phyloP scores from a whole-genome alignment of 1,284 basidiomycete species.

The Apiotrichum akiyoshidainum region DNA sequence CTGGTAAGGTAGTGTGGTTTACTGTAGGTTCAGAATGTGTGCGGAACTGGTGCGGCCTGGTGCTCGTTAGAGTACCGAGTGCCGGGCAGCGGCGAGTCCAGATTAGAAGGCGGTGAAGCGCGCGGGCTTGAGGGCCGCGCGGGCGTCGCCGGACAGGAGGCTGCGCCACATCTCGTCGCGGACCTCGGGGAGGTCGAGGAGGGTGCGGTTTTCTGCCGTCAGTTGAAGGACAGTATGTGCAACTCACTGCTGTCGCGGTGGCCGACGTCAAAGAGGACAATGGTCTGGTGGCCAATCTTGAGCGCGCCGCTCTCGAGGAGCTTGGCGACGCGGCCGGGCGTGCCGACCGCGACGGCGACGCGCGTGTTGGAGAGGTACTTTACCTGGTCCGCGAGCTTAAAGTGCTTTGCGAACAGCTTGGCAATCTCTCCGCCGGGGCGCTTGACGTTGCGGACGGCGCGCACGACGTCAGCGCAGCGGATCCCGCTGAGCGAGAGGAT shows the following conservation, averaged over 20 bases:
- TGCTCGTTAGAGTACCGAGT: too few species aligned
- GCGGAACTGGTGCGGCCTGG: too few species aligned
- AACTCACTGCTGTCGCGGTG: constrained; percentile 45
- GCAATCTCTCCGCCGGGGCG: constrained; percentile 47
- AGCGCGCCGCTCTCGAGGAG: constrained; percentile 46
- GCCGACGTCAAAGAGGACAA: constrained; percentile 47
- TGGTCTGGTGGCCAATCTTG: constrained; percentile 39
- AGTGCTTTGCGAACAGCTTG: constrained; percentile 53
- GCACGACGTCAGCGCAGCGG: constrained; percentile 51
- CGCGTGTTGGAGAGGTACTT: constrained; percentile 48
- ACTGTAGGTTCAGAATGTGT: neutral
- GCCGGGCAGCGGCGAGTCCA: too few species aligned
- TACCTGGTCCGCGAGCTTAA: constrained; percentile 50
- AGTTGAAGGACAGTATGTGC: neutral
- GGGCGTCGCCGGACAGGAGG: constrained; percentile 38
- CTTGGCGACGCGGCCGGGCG: constrained; percentile 49
- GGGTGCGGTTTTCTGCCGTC: constrained; percentile 43
- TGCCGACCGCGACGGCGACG: constrained; percentile 50
- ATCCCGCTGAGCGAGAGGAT: constrained; percentile 47
- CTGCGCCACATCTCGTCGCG: constrained; percentile 50
- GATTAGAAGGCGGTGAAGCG: constrained; percentile 43
- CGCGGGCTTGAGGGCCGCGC: constrained; percentile 35
- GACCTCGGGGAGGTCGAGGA: constrained; percentile 48
- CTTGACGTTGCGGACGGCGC: constrained; percentile 41
- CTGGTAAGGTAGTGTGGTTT: neutral